Percentiles rank a stretch among this genome's conserved stretches.
These are phyloP conservation scores for Copromyces sp. DNA, from an alignment of 495 filamentous ascomycete species.

Conservation along the genomic window DNA sequence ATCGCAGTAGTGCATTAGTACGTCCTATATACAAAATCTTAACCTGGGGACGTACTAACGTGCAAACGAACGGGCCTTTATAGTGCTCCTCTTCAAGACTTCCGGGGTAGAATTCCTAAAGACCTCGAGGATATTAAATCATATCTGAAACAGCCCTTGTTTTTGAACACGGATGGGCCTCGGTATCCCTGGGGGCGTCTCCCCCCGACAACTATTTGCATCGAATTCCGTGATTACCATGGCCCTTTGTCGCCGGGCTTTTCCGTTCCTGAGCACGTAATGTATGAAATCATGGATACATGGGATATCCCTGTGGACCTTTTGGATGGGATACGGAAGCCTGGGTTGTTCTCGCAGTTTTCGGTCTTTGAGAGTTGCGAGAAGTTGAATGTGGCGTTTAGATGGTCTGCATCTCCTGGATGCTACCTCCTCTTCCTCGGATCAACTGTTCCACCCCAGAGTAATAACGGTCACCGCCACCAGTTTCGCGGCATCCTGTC, in stretches of 20 bases:
- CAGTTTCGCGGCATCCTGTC: too few relatives aligned
- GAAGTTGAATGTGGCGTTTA: too few relatives aligned
- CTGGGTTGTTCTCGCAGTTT: background rate
- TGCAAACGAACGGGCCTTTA: too few relatives aligned
- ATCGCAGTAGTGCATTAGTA: too few relatives aligned
- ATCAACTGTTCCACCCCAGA: too few relatives aligned
- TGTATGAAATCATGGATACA: background rate
- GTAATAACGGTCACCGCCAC: too few relatives aligned
- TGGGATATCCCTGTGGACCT: background rate
- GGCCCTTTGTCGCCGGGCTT: background rate
- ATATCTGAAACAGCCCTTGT: background rate
- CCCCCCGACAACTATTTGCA: background rate
- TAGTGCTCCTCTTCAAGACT: background rate
- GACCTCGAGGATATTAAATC: background rate
- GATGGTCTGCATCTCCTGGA: too few relatives aligned
- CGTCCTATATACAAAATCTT: too few relatives aligned
- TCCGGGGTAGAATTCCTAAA: background rate
- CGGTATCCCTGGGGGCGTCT: background rate
- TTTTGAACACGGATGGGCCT: background rate
- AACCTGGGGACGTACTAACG: too few relatives aligned
- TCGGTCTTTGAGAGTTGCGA: background rate
- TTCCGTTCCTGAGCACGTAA: background rate
- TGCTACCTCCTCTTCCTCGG: too few relatives aligned
- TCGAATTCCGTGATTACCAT: background rate
- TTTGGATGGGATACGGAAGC: background rate